A percentile compares a stretch with the other conserved stretches of the same genome.
These are phyloP conservation scores for Pichia insulana DNA, from an alignment of 805 yeast genomes.

Conservation along the genomic window DNA sequence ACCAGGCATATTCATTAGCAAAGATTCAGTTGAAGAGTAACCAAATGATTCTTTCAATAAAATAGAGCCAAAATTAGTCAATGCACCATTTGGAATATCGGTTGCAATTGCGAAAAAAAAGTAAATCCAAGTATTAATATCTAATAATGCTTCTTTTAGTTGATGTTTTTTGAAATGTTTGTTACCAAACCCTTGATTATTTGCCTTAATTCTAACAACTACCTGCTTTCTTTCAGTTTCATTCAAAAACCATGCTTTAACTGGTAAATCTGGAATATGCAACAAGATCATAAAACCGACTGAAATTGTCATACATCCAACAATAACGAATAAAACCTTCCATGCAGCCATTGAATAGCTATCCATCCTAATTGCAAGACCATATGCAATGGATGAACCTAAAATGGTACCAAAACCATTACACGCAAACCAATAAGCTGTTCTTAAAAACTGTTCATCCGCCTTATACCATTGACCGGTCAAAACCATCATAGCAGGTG, in stretches of 20 bases:
- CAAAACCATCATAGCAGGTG: slow-evolving; percentile 27
- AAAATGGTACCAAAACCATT: slow-evolving; percentile 37
- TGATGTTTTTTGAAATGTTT: slow-evolving; percentile 34
- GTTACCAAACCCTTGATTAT: slow-evolving; percentile 33
- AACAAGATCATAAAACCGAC: slow-evolving; percentile 12
- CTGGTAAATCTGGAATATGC: slow-evolving; percentile 36
- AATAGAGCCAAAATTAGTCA: slow-evolving; percentile 22
- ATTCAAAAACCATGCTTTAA: slow-evolving; percentile 34
- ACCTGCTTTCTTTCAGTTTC: slow-evolving; percentile 29
- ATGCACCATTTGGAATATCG: slow-evolving; percentile 26
- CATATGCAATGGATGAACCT: slow-evolving; percentile 50
- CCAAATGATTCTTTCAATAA: slow-evolving; percentile 17
- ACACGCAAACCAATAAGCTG: slow-evolving; percentile 18
- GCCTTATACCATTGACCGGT: slow-evolving; percentile 22
- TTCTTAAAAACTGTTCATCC: slow-evolving; percentile 19
- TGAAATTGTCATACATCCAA: slow-evolving; percentile 4
- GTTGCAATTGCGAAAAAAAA: slow-evolving; percentile 18
- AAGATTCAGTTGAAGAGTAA: slow-evolving; percentile 11
- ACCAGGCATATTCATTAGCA: slow-evolving; percentile 13
- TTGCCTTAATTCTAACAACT: slow-evolving; percentile 25
- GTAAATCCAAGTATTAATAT: slow-evolving; percentile 27
- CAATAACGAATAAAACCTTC: slow-evolving; percentile 35
- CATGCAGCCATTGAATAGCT: slow-evolving; percentile 21
- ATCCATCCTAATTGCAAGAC: slow-evolving; percentile 16
- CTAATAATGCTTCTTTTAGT: slow-evolving; percentile 34